Conservation (phyloP, 495 filamentous ascomycete genomes). For the Apodospora peruviana region DNA sequence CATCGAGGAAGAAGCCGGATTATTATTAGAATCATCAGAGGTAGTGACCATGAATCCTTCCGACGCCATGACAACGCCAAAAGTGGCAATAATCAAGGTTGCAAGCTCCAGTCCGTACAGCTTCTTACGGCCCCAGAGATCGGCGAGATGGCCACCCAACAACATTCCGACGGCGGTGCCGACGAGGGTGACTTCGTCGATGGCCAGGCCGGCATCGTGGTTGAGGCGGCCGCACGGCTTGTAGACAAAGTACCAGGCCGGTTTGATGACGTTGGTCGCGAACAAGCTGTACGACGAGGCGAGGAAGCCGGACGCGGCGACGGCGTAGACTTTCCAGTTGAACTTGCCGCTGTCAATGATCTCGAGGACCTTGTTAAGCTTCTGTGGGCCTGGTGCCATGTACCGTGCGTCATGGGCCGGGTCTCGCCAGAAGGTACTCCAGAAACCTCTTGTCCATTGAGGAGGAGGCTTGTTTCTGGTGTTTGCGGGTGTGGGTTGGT, state of each 20-base stretch:
- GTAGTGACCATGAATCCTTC: conserved; percentile 25
- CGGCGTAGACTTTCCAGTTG: conserved; percentile 26
- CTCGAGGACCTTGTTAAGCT: too few relatives aligned
- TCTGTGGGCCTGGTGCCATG: too few relatives aligned
- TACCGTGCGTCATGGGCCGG: too few relatives aligned
- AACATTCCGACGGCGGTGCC: conserved; percentile 54
- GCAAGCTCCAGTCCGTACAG: conserved; percentile 59
- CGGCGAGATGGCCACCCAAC: conserved; percentile 52
- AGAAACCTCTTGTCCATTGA: too few relatives aligned
- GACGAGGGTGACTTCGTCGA: conserved; percentile 51
- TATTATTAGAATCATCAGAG: conserved; percentile 24
- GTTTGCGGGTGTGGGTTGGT: too few relatives aligned
- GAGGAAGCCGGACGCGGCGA: conserved; percentile 48
- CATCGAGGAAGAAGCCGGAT: conserved; percentile 43
- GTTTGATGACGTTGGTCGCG: conserved; percentile 52
- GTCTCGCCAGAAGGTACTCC: too few relatives aligned
- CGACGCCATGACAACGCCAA: conserved; percentile 43
- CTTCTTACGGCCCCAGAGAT: conserved; percentile 52
- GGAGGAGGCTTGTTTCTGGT: too few relatives aligned
- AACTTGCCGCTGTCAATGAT: conserved; percentile 17
- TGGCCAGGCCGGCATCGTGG: conserved; percentile 19
- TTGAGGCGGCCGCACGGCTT: conserved; percentile 28
- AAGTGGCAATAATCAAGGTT: conserved; percentile 43
- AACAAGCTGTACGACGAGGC: conserved; percentile 45
- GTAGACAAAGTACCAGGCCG: conserved; percentile 53